Base-by-base conservation (phyloP, 2,329 filamentous ascomycete genomes). In the Balansia obtecta region DNA sequence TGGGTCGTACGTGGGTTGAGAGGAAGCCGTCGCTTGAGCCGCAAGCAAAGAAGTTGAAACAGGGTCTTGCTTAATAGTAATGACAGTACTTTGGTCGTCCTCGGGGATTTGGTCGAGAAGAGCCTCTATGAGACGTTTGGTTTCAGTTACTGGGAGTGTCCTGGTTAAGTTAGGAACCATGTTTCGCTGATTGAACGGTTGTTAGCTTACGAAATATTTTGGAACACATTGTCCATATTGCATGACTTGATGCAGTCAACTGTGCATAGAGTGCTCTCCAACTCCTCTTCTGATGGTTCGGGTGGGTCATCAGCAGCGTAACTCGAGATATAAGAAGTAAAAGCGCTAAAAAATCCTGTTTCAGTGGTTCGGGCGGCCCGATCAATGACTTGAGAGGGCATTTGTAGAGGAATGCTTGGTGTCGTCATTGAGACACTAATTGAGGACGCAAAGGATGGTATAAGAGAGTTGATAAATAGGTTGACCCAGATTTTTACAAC, bases 221-320 rank as follows among this genome's bases (percentile, higher is more conserved):
- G 76, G 57, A 97, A 83, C 3, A 97, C 82, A 54, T 86, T 81
- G 52, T 83, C 82, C 62, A 97, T 85, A 50, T 85, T 83, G 64
- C 93, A 98, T 43, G 88, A 85, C 58, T 87, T 91, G 41, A 98
- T 83, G 60, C 91, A 98, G 64, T 97, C 93, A 2, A 96, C 86
- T 1, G 93, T 91, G 63, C 87, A 93, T 10, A 98, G 73, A 0
- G 93, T 97, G 63, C 93, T 95, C 61, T 98, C 93, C 32, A 98
- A 76, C 65, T 98, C 93, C 63, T 97, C 91, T 56, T 97, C 89
- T 1, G 93, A 97, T 2, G 93, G 93, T 68, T 98, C 93, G 0
- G 93, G 93, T 12, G 93, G 93, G 62, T 98, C 93, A 65, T 97
- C 93, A 11, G 93, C 94, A 41, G 94, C 93, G 64, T 98, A 97